Percentiles rank a stretch among this genome's conserved stretches.
Evolutionary conservation across 2,329 filamentous ascomycete genomes (phyloP).

Genomic region (Pyrenophora teres): DNA sequence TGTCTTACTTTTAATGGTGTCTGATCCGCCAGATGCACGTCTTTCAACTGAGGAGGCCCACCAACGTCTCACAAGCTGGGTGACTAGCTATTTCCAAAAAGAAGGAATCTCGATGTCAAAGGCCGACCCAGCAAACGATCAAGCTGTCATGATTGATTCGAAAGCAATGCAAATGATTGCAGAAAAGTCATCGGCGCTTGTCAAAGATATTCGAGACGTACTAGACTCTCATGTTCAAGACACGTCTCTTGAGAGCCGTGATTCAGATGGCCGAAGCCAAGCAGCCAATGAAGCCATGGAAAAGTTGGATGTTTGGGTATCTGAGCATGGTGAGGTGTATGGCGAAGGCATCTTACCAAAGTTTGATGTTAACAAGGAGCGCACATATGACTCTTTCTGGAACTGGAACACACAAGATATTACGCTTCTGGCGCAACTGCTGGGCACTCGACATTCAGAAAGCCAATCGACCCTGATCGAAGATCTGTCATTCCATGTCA

Average conservation of each 20-base stretch:
- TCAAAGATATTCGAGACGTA: too few relatives aligned
- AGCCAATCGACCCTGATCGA: conserved; percentile 69
- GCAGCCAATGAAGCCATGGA: conserved; percentile 80
- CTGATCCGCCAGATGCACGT: conserved; percentile 87
- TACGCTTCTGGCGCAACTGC: conserved; percentile 89
- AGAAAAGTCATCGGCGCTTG: too few relatives aligned
- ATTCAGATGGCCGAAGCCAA: conserved; percentile 78
- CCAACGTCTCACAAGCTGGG: conserved; percentile 87
- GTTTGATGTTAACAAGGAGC: conserved; percentile 91
- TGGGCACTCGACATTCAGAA: conserved; percentile 95
- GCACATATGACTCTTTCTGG: conserved; percentile 97
- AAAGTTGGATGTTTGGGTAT: conserved; percentile 91
- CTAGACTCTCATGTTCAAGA: conserved; percentile 89
- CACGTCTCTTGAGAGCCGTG: conserved; percentile 93
- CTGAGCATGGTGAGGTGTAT: conserved; percentile 96
- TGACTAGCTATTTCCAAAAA: conserved; percentile 87
- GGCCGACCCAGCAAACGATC: too few relatives aligned
- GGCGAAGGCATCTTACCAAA: conserved; percentile 91
- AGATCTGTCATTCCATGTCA: too few relatives aligned
- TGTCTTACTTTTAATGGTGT: conserved; percentile 83
- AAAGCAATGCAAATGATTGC: too few relatives aligned
- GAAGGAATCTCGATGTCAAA: conserved; percentile 70
- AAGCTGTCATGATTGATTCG: too few relatives aligned
- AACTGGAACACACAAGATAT: conserved; percentile 99
- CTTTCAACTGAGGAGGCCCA: conserved; percentile 88